Evolutionary conservation across 106 monocot species (phyloP), one percentile per base, ranked within the genome.

Genomic region (Dactylorhiza incarnata): DNA sequence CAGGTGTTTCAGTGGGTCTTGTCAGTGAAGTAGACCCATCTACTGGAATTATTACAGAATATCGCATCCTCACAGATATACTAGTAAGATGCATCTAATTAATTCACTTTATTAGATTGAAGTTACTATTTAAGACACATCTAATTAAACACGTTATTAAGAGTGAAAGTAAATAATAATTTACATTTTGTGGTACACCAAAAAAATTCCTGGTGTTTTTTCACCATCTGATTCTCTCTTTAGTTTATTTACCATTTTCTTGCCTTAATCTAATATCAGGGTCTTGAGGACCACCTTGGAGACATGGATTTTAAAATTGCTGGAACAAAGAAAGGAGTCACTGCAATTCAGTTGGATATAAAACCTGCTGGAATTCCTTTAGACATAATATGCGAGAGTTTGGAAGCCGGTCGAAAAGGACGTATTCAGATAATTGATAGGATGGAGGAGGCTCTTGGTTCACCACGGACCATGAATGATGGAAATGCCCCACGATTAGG

Each of bases 251-350:
- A 45, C 13, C 71, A 58, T 70, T 8, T 37, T 14, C 22, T 24
- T 78, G 43, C 11, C 61, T 68, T 76, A 43, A 66, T 37, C 72
- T 51, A 48, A 63, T 58, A 5, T 46, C 37, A 97, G 97, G 97
- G 97, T 54, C 87, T 97, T 70, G 97, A 97, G 84, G 97, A 97
- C 89, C 97, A 97, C 73, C 87, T 91, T 73, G 97, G 97, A 54
- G 97, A 97, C 80, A 97, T 97, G 94, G 97, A 97, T 56, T 97
- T 97, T 74, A 97, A 97, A 82, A 91, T 97, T 80, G 91, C 97
- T 9, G 97, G 97, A 79, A 94, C 97, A 63, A 87, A 82, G 49
- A 89, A 84, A 78, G 97, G 97, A 74, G 77, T 97, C 76, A 91
- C 97, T 61, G 93, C 97, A 49, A 94, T 91, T 74, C 97, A 97